Conservation (phyloP, 352 stramenopile species). For the Pythium biforme region DNA sequence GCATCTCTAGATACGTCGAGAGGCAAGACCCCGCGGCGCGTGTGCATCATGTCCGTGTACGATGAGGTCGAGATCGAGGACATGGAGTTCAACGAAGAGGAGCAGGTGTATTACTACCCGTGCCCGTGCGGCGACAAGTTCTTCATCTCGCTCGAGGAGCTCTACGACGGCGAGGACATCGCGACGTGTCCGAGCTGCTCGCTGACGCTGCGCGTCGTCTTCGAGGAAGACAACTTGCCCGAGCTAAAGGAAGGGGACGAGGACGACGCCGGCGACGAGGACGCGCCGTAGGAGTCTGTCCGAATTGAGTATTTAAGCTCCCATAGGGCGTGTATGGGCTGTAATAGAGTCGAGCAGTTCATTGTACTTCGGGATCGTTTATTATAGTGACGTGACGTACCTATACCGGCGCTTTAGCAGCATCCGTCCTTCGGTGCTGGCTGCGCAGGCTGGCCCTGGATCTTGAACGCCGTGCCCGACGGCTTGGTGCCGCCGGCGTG, state of each 20-base stretch:
- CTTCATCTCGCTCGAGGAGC: slow-evolving; percentile 83
- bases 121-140: slow-evolving; percentile 97
- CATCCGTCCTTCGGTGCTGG: slow-evolving; percentile 29
- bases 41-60: slow-evolving; percentile 93
- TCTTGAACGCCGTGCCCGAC: slow-evolving; percentile 43
- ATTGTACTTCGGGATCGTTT: not conserved
- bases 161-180: slow-evolving; percentile 96
- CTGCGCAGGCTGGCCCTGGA: slow-evolving; percentile 22
- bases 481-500: slow-evolving; percentile 43
- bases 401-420: no score
- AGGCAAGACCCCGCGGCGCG: no score
- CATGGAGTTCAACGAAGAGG: slow-evolving; percentile 95
- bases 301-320: slow-evolving; percentile 8
- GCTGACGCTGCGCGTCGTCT: slow-evolving; percentile 95
- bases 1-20: no score
- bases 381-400: not conserved
- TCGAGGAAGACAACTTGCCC: slow-evolving; percentile 87
- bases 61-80: slow-evolving; percentile 99
- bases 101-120: slow-evolving; percentile 95
- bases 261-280: slow-evolving; percentile 21
- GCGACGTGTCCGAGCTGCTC: slow-evolving; percentile 96
- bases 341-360: slow-evolving; percentile 6
- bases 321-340: not conserved
- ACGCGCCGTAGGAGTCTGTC: slow-evolving; percentile 21
- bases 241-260: slow-evolving; percentile 63